Base-by-base conservation (phyloP, 805 yeast genomes). In the Candida saitoana region DNA sequence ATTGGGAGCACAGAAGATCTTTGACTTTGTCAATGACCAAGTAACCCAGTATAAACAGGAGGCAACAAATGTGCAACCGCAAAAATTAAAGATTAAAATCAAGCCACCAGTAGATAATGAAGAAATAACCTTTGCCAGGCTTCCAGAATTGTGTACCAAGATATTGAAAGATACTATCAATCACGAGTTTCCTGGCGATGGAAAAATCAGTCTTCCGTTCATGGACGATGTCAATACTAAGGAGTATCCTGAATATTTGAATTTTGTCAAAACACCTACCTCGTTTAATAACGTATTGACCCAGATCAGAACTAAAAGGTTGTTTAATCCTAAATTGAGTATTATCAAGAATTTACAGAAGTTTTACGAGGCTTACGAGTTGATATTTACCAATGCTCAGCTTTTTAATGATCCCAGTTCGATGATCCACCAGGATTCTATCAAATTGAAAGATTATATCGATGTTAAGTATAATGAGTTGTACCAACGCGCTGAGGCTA, bases 161-260 rank as follows among this genome's bases (percentile, higher is more conserved):
- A 16, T 73, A 0, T 37, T 77, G 36, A 62, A 70, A 34, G 69
- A 67, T 16, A 63, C 76, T 25, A 66, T 73, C 4, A 58, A 62
- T 39, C 67, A 69, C 49, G 74, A 73, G 41, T 70, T 69, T 36
- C 68, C 75, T 4, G 77, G 73, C 16, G 65, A 76, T 22, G 78
- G 79, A 9, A 60, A 66, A 37, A 68, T 84, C 32, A 76, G 85
- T 45, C 84, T 76, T 11, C 86, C 95, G 0, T 90, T 89, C 57
- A 58, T 84, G 66, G 85, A 81, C 24, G 82, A 80, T 42, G 93
- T 91, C 2, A 80, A 80, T 53, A 75, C 74, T 24, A 76, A 76
- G 11, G 77, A 76, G 44, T 83, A 84, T 52, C 96, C 96, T 1
- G 95, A 86, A 53, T 90, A 90, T 65, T 82, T 82, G 62, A 74